A percentile compares a stretch with the other conserved stretches of the same genome.
Evolutionary conservation across 176 grass and related monocot species (phyloP).

Genomic region (Aegilops sharonensis): DNA sequence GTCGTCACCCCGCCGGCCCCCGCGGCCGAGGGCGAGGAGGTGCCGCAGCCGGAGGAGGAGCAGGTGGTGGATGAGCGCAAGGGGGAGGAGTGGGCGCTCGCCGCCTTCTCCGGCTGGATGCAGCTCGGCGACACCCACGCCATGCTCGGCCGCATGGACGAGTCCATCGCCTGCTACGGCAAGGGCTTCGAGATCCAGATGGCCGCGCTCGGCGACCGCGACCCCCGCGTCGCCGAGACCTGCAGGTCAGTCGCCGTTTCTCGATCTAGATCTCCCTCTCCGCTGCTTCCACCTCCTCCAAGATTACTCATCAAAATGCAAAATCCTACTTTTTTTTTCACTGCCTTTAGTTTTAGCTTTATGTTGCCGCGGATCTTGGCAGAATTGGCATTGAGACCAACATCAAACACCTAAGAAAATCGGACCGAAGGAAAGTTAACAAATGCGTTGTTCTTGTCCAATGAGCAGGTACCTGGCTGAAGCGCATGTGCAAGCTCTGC

Average conservation of each 20-base stretch:
- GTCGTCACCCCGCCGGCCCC: slow-evolving; percentile 35
- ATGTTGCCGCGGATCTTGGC: neutral
- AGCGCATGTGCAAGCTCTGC: slow-evolving; percentile 90
- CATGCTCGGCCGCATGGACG: slow-evolving; percentile 88
- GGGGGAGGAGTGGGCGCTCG: slow-evolving; percentile 66
- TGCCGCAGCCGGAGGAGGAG: neutral
- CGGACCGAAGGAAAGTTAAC: neutral
- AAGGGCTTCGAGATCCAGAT: slow-evolving; percentile 99
- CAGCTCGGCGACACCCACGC: slow-evolving; percentile 98
- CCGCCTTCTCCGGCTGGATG: slow-evolving; percentile 97
- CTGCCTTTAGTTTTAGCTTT: neutral
- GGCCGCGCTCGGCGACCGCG: slow-evolving; percentile 73
- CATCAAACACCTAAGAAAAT: neutral
- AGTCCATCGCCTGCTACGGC: slow-evolving; percentile 86
- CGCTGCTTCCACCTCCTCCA: neutral
- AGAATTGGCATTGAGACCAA: neutral
- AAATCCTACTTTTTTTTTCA: neutral
- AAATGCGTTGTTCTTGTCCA: neutral
- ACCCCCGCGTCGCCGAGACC: slow-evolving; percentile 90
- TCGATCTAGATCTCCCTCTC: slow-evolving; percentile 34
- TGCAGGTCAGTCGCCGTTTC: slow-evolving; percentile 45
- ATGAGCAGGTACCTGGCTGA: slow-evolving; percentile 82
- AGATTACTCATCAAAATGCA: neutral
- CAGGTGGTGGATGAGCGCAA: slow-evolving; percentile 14
- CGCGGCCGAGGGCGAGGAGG: neutral